Conservation (phyloP, 2,329 filamentous ascomycete species). For the Claviceps cyperi region DNA sequence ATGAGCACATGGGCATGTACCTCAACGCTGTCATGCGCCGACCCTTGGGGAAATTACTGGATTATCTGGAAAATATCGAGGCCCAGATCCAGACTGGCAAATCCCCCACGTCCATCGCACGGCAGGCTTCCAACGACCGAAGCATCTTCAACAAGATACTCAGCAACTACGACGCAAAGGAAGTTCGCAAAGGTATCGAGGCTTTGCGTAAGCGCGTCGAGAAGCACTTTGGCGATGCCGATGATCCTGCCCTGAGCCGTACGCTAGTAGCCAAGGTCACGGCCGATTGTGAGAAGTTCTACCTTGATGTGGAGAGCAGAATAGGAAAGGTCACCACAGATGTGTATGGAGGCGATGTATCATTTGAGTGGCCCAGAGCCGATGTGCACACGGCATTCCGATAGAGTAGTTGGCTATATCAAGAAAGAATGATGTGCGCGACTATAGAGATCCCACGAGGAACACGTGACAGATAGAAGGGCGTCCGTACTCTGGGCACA, state of each 20-base stretch:
- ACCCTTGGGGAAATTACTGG: constrained; percentile 77
- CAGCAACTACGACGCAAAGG: constrained; percentile 64
- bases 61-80: constrained; percentile 84
- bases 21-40: constrained; percentile 76
- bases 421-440: neutral
- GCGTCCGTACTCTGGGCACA: neutral
- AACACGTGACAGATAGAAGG: neutral
- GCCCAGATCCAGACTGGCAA: constrained; percentile 49
- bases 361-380: constrained; percentile 51
- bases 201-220: constrained; percentile 81
- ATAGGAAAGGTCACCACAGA: constrained; percentile 45
- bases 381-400: constrained; percentile 48
- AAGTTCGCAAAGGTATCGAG: constrained; percentile 82
- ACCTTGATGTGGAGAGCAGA: constrained; percentile 45
- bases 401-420: constrained; percentile 7
- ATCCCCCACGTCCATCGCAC: constrained; percentile 49
- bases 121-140: constrained; percentile 71
- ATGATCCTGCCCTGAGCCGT: constrained; percentile 52
- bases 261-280: constrained; percentile 43
- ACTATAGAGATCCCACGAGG: neutral
- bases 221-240: constrained; percentile 90
- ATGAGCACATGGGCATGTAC: constrained; percentile 78
- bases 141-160: constrained; percentile 76
- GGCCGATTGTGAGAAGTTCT: constrained; percentile 47
- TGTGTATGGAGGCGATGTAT: constrained; percentile 49